A percentile compares a stretch with the other conserved stretches of the same genome.
phyloP scores from a whole-genome alignment of 257 asterid species.

The Jaltomata sinuosa region DNA sequence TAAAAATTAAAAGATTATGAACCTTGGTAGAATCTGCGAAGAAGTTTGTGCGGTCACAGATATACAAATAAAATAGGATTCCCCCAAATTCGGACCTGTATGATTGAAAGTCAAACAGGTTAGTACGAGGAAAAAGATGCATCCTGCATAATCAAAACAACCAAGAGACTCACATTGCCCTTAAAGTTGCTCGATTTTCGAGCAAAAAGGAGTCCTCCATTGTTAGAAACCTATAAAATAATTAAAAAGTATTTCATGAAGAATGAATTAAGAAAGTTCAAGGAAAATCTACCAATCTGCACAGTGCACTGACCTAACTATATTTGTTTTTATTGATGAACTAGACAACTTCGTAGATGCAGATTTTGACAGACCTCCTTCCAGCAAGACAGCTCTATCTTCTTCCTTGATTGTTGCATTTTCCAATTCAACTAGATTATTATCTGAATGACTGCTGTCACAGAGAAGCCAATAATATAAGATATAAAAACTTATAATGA shows the following conservation, averaged over 20 bases:
- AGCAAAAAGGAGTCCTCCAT: constrained; percentile 49
- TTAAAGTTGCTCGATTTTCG: constrained; percentile 37
- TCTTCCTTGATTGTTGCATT: constrained; percentile 63
- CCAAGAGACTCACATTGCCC: constrained; percentile 33
- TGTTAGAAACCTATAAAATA: constrained; percentile 28
- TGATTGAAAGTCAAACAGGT: constrained; percentile 1
- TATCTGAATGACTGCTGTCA: constrained; percentile 71
- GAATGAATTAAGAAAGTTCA: not conserved
- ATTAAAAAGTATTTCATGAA: not conserved
- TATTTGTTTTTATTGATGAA: constrained; percentile 58
- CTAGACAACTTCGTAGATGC: constrained; percentile 47
- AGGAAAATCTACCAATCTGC: not conserved
- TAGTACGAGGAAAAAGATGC: not conserved
- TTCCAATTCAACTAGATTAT: constrained; percentile 54
- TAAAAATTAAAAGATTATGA: not conserved
- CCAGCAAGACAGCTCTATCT: constrained; percentile 68
- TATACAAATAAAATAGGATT: constrained; percentile 70
- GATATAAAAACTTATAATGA: not conserved
- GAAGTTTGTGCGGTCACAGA: constrained; percentile 79
- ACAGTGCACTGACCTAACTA: constrained; percentile 49
- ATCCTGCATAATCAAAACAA: not conserved
- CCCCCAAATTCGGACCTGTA: constrained; percentile 93
- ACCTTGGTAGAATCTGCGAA: constrained; percentile 90
- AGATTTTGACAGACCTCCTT: constrained; percentile 77
- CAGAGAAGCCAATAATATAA: constrained; percentile 16